Base-by-base conservation (phyloP, 768 basidiomycete species). In the Auriculariales sp. region DNA sequence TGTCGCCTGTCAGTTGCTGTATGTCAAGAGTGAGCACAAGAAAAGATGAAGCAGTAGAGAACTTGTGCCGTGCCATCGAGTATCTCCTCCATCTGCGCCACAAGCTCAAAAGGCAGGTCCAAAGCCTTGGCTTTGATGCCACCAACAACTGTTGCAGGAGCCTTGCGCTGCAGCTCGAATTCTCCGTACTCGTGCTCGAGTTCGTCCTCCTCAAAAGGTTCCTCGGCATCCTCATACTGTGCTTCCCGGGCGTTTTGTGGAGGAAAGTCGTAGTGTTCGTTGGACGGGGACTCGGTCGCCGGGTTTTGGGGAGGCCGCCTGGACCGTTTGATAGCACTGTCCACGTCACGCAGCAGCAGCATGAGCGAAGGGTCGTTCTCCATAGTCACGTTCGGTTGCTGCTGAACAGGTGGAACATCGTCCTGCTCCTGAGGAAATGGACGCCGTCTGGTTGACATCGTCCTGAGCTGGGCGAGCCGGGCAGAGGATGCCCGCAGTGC, bases 1-100 rank as follows among this genome's bases (percentile, higher is more conserved):
- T 69, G 69, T 17, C 66, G 65, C 63, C 80, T 88, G 62, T 83
- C 76, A 46, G 74, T 73, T 25, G 71, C 85, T 86, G 51, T 17
- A n/a, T n/a, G n/a, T n/a, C n/a, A n/a, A n/a, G n/a, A n/a, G n/a
- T n/a, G n/a, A n/a, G n/a, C n/a, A n/a, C n/a, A n/a, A n/a, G n/a
- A n/a, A n/a, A n/a, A n/a, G n/a, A n/a, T n/a, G n/a, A n/a, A 22
- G 35, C 35, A 36, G 35, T 22, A 15, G n/a, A 1, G 35, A 36
- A 36, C n/a, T 7, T 9, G 15, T n/a, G 22, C n/a, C 39, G 12
- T 25, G 19, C 39, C 39, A 24, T 44, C 39, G 39, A 44, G 12
- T 9, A 44, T 44, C 19, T 44, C 39, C 14, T 44, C 22, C 39
- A 44, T 44, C 19, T 44, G 39, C 22, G 22, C 22, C 22, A 44